Evolutionary conservation across 2,329 filamentous ascomycete species (phyloP), one percentile per base, ranked within the genome.

Genomic region (Colletotrichum sp.): DNA sequence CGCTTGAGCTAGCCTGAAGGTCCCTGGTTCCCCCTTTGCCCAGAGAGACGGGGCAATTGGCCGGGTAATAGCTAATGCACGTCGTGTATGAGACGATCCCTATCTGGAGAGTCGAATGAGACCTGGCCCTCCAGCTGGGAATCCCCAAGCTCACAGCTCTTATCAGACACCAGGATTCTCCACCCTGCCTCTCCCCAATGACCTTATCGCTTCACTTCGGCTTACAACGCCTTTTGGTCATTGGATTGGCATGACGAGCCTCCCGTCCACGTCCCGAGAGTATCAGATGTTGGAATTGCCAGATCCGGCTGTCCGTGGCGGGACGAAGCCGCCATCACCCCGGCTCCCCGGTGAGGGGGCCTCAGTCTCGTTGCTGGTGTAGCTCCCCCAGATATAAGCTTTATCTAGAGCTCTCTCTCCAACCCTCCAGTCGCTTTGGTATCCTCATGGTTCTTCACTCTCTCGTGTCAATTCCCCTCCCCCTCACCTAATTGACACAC

Each of bases 221-320:
- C 32, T 64, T 70, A 36, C 67, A 69, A 30, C 21, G 28, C 24
- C 26, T 26, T 59, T 74, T 68, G 64, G 68, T 72, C 62, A 73
- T 76, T 65, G 69, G 30, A 24, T 59, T 57, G 68, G 21, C 30
- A 63, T 72, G 72, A 75, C 68, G 68, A 60, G 21, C 72, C 59
- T 26, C 12, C 32, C 67, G 18, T 52, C 24, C 15, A n/a, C 63
- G 21, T 36, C 24, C 52, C 28, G 39, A 21, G 57, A 49, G 24
- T 44, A 57, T 16, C 32, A 57, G 39, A 71, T 70, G 59, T 32
- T 24, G 16, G 65, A 64, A 69, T 60, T 71, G 18, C 59, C 59
- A 55, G 49, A 72, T 66, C 63, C 62, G 68, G 72, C 28, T 66
- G 32, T 36, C 64, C 57, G 32, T 52, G 57, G 63, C 49, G 49